Evolutionary conservation across 1,284 basidiomycete genomes (phyloP), one percentile per base, ranked within the genome.

Genomic region (Trichosporon asahii): DNA sequence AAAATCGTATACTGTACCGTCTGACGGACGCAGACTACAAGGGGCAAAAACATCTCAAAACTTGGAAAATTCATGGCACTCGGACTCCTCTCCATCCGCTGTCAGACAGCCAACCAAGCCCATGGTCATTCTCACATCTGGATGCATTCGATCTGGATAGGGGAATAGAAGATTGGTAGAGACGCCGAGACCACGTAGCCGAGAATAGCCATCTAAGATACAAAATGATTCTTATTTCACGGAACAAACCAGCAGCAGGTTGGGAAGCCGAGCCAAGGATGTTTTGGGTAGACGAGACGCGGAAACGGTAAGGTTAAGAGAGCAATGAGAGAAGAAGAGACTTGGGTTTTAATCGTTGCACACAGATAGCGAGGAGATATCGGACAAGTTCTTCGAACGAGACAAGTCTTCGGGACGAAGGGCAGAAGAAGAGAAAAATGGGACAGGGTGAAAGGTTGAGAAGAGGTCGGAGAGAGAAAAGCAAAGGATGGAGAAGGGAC

Each of bases 121-220:
- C 31, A 8, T 9, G 31, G 35, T 53, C 21, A 53, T 53, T 61
- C 57, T 61, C 57, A 61, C 27, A 61, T 61, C 57, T 61, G 57
- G 29, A 61, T 61, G 57, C 57, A 61, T 61, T 61, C 55, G 57
- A 61, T 61, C 57, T 31, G 57, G n/a, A 27, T 31, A 61, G 27
- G 57, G 27, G 27, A 31, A 31, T 29, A 31, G 57, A 31, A 61
- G 29, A 31, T 29, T 21, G 29, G 57, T n/a, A 61, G 29, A 23
- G 29, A 61, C 14, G 23, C 57, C 57, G 57, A 61, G 57, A 61
- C 57, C 57, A 61, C 57, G 57, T 61, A 61, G 57, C 57, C 57
- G 57, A 61, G 57, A 61, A 61, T 61, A 61, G 57, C 57, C 57
- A 61, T 61, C 57, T 61, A 61, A 33, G 57, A 31, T 61, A 61